Evolutionary conservation across 2,329 filamentous ascomycete genomes (phyloP).

Genomic region (Sporothrix humicola): DNA sequence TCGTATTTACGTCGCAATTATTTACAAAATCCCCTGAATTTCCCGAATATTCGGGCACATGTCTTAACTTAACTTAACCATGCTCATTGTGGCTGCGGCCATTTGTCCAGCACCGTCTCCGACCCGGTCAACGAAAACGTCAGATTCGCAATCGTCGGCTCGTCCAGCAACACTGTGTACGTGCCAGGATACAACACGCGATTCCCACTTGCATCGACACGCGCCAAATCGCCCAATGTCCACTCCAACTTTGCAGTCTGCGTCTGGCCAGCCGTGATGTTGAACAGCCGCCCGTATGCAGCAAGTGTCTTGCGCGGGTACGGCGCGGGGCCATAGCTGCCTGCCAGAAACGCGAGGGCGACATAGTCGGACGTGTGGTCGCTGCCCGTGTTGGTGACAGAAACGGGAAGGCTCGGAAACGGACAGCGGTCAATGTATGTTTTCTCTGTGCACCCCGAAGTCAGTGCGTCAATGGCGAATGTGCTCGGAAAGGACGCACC

Average conservation of each 20-base stretch:
- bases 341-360: constrained; percentile 56
- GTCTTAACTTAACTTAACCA: no score
- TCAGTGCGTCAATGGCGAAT: neutral
- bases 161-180: constrained; percentile 56
- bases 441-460: constrained; percentile 46
- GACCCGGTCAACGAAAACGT: constrained; percentile 56
- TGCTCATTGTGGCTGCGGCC: constrained; percentile 13
- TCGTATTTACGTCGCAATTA: neutral
- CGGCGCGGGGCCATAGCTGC: constrained; percentile 54
- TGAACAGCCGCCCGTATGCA: constrained; percentile 54
- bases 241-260: constrained; percentile 48
- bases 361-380: constrained; percentile 58
- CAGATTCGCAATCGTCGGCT: constrained; percentile 48
- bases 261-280: constrained; percentile 45
- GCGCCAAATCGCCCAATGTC: constrained; percentile 56
- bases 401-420: constrained; percentile 36
- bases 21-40: no score
- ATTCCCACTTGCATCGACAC: constrained; percentile 57
- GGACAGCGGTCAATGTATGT: constrained; percentile 38
- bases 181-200: constrained; percentile 59
- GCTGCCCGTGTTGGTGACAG: constrained; percentile 52
- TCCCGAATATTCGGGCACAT: neutral
- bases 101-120: constrained; percentile 48
- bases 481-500: neutral
- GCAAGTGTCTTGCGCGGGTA: constrained; percentile 60